Evolutionary conservation across 495 filamentous ascomycete genomes (phyloP).

Genomic region (Penicillium taxi): DNA sequence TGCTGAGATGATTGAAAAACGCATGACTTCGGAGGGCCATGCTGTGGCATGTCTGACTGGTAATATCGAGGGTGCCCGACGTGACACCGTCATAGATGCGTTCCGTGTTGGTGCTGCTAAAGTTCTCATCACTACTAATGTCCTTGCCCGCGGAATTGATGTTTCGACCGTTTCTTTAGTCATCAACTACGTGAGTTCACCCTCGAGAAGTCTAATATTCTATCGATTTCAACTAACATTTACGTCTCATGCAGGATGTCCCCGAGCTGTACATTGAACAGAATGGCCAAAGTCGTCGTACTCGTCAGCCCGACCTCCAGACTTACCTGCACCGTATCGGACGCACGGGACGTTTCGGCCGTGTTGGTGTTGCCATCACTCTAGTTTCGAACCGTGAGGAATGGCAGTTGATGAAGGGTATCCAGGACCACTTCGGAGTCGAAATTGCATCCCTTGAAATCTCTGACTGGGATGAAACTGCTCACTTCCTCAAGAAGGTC

Average conservation of each 20-base stretch:
- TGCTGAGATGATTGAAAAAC: slow-evolving; percentile 70
- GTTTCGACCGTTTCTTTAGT: slow-evolving; percentile 95
- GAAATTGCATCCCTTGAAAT: slow-evolving; percentile 52
- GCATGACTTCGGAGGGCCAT: slow-evolving; percentile 84
- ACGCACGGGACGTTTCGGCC: slow-evolving; percentile 92
- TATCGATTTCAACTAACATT: slow-evolving; percentile 3
- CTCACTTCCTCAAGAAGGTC: slow-evolving; percentile 67
- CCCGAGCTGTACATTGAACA: too few relatives aligned
- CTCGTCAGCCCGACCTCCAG: slow-evolving; percentile 62
- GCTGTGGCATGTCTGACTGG: slow-evolving; percentile 82
- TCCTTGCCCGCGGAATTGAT: slow-evolving; percentile 93
- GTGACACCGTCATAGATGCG: slow-evolving; percentile 76
- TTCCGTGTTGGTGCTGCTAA: slow-evolving; percentile 84
- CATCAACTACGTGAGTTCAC: slow-evolving; percentile 69
- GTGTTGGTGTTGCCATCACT: slow-evolving; percentile 89
- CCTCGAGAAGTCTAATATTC: not conserved
- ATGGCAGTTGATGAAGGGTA: slow-evolving; percentile 66
- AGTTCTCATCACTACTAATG: slow-evolving; percentile 98
- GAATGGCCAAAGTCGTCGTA: too few relatives aligned
- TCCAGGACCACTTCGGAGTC: slow-evolving; percentile 61
- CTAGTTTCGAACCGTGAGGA: slow-evolving; percentile 77
- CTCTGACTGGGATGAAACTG: slow-evolving; percentile 80
- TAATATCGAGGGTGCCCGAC: slow-evolving; percentile 70
- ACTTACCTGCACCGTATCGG: slow-evolving; percentile 98
- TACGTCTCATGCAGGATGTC: slow-evolving; percentile 42